Percentiles rank a stretch among this genome's conserved stretches.
These are phyloP conservation scores for Stephanodiscus triporus DNA, from an alignment of 108 stramenopile species.

Conservation along the genomic window DNA sequence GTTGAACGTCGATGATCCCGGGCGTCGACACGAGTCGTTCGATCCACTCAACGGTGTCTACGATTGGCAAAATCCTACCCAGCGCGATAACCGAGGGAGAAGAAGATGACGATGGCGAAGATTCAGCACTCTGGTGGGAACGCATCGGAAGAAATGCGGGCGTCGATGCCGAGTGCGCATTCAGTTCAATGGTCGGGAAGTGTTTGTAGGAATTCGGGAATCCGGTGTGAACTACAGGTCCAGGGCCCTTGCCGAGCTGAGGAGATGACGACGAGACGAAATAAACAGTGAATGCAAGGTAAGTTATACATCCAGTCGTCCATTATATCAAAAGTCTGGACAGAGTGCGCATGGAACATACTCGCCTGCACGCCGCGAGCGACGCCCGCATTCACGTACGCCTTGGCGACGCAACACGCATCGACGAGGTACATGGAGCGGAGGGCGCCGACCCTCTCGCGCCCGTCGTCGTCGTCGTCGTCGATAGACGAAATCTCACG, in stretches of 20 bases:
- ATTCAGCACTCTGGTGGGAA: slow-evolving; percentile 20
- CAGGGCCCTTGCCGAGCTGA: slow-evolving; percentile 76
- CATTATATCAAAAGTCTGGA: not conserved
- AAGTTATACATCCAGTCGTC: not conserved
- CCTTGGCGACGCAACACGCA: slow-evolving; percentile 85
- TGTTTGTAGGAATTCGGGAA: slow-evolving; percentile 66
- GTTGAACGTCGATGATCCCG: slow-evolving; percentile 78
- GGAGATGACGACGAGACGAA: too few relatives aligned
- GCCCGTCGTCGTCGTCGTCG: slow-evolving; percentile 11
- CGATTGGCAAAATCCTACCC: slow-evolving; percentile 82
- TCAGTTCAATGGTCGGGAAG: slow-evolving; percentile 65
- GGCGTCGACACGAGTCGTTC: slow-evolving; percentile 44
- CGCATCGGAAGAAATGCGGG: slow-evolving; percentile 51
- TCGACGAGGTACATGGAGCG: slow-evolving; percentile 62
- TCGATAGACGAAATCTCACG: slow-evolving; percentile 17
- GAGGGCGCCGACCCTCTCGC: slow-evolving; percentile 57
- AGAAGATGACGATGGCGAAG: slow-evolving; percentile 17
- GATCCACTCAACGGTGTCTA: slow-evolving; percentile 76
- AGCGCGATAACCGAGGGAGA: slow-evolving; percentile 29
- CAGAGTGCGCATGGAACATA: not conserved
- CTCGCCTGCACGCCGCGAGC: slow-evolving; percentile 57
- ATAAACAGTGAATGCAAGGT: not conserved
- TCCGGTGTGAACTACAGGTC: slow-evolving; percentile 80
- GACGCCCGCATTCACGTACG: slow-evolving; percentile 85
- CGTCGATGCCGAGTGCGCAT: slow-evolving; percentile 26